Conservation (phyloP, 768 basidiomycete species). For the Lactarius indigo region DNA sequence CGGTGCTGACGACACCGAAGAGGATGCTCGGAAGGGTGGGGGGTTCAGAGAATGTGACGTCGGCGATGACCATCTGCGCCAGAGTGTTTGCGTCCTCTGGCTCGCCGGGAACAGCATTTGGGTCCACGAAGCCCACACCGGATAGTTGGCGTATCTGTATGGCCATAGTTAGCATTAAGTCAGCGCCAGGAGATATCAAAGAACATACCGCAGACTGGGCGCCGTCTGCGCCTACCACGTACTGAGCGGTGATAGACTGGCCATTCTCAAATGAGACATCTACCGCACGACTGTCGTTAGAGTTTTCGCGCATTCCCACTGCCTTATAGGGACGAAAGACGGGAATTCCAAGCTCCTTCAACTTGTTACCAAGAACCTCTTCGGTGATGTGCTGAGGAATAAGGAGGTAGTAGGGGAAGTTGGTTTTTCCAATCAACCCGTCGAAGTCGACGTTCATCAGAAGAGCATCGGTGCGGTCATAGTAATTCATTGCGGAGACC, state of each 20-base stretch:
- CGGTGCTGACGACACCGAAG: constrained; percentile 31
- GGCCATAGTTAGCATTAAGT: constrained; percentile 2
- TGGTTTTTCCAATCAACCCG: constrained; percentile 40
- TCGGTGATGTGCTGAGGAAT: constrained; percentile 47
- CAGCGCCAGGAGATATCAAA: not conserved
- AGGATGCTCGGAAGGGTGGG: constrained; percentile 28
- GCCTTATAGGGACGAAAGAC: constrained; percentile 41
- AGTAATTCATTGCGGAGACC: constrained; percentile 28
- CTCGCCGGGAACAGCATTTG: constrained; percentile 30
- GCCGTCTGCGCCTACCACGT: constrained; percentile 53
- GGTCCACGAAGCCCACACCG: constrained; percentile 45
- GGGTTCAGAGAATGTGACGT: constrained; percentile 38
- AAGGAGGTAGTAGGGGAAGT: constrained; percentile 41
- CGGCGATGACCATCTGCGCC: constrained; percentile 45
- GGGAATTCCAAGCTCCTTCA: constrained; percentile 33
- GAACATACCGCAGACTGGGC: constrained; percentile 41
- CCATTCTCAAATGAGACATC: constrained; percentile 49
- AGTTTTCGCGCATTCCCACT: constrained; percentile 35
- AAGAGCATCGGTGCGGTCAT: constrained; percentile 30
- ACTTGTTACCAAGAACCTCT: constrained; percentile 35
- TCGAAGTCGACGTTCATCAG: constrained; percentile 35
- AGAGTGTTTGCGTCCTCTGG: constrained; percentile 32
- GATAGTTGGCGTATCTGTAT: constrained; percentile 41
- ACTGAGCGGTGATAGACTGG: constrained; percentile 40
- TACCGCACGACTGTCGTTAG: constrained; percentile 30